A percentile compares a stretch with the other conserved stretches of the same genome.
Conservation (phyloP, 116 monocot genomes). For the Trichopus zeylanicus region DNA sequence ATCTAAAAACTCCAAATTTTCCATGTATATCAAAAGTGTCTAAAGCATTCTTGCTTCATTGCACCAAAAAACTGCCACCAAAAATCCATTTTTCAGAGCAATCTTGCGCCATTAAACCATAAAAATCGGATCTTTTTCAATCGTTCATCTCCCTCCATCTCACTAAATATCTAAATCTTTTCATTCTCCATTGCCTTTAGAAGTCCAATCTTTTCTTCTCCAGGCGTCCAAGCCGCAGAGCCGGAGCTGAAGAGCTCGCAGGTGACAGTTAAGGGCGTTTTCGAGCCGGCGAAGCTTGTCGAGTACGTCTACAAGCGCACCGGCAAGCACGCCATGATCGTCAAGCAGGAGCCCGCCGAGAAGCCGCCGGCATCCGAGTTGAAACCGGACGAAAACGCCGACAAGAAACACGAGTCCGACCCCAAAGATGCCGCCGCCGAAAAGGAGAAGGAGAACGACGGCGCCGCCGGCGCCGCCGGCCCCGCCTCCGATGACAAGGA, state of each 20-base stretch:
- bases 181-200: no score
- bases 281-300: conserved; percentile 44
- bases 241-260: conserved; percentile 69
- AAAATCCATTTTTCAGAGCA: no score
- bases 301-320: conserved; percentile 61
- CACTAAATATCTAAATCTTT: no score
- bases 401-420: not conserved
- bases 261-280: conserved; percentile 52
- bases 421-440: not conserved
- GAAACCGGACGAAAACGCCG: conserved; percentile 7
- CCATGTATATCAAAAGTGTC: no score
- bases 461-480: not conserved
- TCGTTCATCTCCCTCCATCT: no score
- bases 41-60: no score
- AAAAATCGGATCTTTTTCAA: no score
- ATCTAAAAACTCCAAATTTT: no score
- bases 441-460: conserved; percentile 2
- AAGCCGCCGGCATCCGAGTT: conserved; percentile 11
- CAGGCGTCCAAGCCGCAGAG: conserved; percentile 65
- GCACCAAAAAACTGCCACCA: no score
- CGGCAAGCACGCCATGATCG: conserved; percentile 64
- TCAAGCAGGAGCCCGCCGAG: conserved; percentile 43
- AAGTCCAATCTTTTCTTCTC: not conserved
- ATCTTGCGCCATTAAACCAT: no score
- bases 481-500: not conserved